phyloP scores from a whole-genome alignment of 1,284 basidiomycete species.

The Heterobasidion annosum region DNA sequence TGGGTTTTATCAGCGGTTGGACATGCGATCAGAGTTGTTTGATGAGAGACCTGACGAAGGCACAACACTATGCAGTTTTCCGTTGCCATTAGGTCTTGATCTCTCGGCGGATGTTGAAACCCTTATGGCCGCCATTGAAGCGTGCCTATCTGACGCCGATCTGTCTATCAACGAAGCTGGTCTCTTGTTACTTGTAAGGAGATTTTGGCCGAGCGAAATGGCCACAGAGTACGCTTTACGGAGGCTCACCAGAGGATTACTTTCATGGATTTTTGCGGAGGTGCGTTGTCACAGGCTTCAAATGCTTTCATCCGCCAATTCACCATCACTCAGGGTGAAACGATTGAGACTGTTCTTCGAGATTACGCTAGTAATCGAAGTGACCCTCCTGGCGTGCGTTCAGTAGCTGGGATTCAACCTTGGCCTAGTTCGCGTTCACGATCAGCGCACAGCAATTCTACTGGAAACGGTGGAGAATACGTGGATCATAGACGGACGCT shows the following conservation, averaged over 20 bases:
- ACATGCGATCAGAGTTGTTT: conserved; percentile 29
- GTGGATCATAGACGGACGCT: conserved; percentile 43
- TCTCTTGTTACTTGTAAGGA: conserved; percentile 51
- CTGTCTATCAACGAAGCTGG: conserved; percentile 68
- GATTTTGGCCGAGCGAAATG: conserved; percentile 67
- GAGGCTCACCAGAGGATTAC: conserved; percentile 40
- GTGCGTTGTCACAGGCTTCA: conserved; percentile 24
- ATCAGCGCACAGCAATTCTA: conserved; percentile 29
- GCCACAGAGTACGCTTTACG: conserved; percentile 58
- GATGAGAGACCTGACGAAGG: conserved; percentile 18
- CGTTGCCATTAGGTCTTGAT: conserved; percentile 63
- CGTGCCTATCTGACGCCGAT: conserved; percentile 59
- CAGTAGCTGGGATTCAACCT: conserved; percentile 26
- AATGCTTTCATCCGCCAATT: background rate
- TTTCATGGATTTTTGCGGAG: conserved; percentile 59
- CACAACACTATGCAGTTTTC: conserved; percentile 43
- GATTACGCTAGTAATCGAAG: conserved; percentile 49
- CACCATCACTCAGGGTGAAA: conserved; percentile 40
- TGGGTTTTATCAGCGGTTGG: conserved; percentile 47
- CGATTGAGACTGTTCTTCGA: conserved; percentile 49
- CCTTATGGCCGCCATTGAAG: conserved; percentile 63
- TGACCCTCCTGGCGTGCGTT: conserved; percentile 56
- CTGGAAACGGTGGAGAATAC: conserved; percentile 59
- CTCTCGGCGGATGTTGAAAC: conserved; percentile 64
- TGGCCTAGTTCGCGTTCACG: conserved; percentile 40